These are phyloP conservation scores for Teunomyces tritomae DNA, from an alignment of 805 yeast genomes.

Conservation along the genomic window DNA sequence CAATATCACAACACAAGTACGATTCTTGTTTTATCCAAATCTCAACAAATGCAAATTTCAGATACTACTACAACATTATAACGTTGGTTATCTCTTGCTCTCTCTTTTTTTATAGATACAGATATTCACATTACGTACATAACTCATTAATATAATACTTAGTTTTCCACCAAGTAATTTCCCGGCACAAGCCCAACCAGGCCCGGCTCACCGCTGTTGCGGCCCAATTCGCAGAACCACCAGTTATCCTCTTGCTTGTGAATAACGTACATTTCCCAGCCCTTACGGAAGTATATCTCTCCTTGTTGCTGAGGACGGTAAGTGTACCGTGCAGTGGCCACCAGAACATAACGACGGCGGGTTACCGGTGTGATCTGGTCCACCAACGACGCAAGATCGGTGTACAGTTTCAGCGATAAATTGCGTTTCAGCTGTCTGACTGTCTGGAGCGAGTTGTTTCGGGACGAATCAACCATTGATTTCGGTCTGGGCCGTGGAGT, in stretches of 20 bases:
- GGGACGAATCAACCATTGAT: conserved; percentile 23
- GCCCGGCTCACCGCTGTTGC: conserved; percentile 35
- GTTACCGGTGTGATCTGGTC: conserved; percentile 30
- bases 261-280: conserved; percentile 41
- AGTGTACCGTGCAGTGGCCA: conserved; percentile 39
- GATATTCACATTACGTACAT: not conserved
- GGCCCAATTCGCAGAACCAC: conserved; percentile 42
- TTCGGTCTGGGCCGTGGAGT: conserved; percentile 19
- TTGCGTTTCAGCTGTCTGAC: conserved; percentile 8
- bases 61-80: too few species aligned
- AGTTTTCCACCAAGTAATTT: conserved; percentile 38
- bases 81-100: too few species aligned
- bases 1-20: too few species aligned
- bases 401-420: conserved; percentile 33
- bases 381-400: conserved; percentile 30
- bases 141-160: conserved; percentile 6
- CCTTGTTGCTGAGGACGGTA: conserved; percentile 42
- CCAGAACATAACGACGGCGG: conserved; percentile 26
- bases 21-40: too few species aligned
- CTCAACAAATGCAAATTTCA: too few species aligned
- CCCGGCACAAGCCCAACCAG: conserved; percentile 43
- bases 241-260: conserved; percentile 45
- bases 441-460: conserved; percentile 2
- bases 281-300: conserved; percentile 38
- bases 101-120: too few species aligned